A percentile compares a stretch with the other conserved stretches of the same genome.
Conservation (phyloP, 352 stramenopile species). For the Globisporangium ultimum region DNA sequence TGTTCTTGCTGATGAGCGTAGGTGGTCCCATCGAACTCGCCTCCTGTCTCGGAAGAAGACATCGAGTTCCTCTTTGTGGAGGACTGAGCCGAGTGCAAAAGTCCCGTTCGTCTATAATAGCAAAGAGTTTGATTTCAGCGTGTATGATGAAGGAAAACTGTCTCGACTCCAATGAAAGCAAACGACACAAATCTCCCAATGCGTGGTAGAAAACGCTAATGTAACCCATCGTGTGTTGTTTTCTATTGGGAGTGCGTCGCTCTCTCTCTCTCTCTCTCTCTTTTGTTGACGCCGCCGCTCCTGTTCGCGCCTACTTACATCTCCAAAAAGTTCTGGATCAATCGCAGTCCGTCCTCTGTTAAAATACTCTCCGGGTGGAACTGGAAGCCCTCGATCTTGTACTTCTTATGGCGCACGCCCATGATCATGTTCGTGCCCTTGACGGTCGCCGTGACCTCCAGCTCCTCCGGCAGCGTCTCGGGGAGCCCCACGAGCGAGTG, state of each 20-base stretch:
- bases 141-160: not conserved
- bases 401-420: slow-evolving; percentile 84
- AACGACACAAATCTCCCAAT: too few relatives aligned
- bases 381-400: slow-evolving; percentile 85
- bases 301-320: slow-evolving; percentile 42
- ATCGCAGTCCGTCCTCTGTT: slow-evolving; percentile 73
- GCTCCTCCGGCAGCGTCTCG: slow-evolving; percentile 70
- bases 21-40: slow-evolving; percentile 41
- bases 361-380: slow-evolving; percentile 89
- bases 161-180: not conserved
- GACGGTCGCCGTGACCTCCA: slow-evolving; percentile 81
- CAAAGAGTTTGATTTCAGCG: not conserved
- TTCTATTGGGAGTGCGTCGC: too few relatives aligned
- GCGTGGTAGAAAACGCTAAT: too few relatives aligned
- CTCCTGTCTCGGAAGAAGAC: slow-evolving; percentile 37
- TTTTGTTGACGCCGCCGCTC: too few relatives aligned
- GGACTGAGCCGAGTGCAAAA: slow-evolving; percentile 27
- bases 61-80: slow-evolving; percentile 80
- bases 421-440: slow-evolving; percentile 88
- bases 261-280: too few relatives aligned
- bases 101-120: too few relatives aligned
- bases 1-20: slow-evolving; percentile 7
- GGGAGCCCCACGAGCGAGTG: slow-evolving; percentile 84
- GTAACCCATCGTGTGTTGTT: too few relatives aligned
- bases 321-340: slow-evolving; percentile 87